Evolutionary conservation across 2,329 filamentous ascomycete genomes (phyloP), one percentile per base, ranked within the genome.

Genomic region (Colletotrichum cordylinicola): DNA sequence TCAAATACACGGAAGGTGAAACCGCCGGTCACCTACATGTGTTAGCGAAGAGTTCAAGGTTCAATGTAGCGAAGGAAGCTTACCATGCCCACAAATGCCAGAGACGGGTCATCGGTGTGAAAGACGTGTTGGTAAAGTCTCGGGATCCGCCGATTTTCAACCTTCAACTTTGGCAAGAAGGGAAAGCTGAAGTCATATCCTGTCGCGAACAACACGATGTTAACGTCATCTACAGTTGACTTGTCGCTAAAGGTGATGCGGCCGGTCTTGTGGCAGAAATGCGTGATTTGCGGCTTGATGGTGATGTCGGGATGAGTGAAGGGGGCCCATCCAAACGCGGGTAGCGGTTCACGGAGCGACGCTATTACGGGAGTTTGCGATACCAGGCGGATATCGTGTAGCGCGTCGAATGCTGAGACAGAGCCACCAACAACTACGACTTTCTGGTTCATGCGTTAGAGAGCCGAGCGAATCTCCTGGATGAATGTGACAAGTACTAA

Each of bases 1-100:
- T 85, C 83, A 56, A 84, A 85, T 1, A 83, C 80, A 5, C 83
- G 81, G 71, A 86, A 84, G 0, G 83, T 85, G 66, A 85, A 83
- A 1, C 81, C 83, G 8, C 82, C 82, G 8, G 81, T 81, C 6
- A 82, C 79, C 81, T 84, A 55, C 5, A 1, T 24, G 35, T 2
- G 69, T 66, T 31, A 48, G 56, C 4, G 8, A 3, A 18, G 39
- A n/a, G 6, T 43, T n/a, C 4, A n/a, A 10, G 39, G 9, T 6
- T n/a, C n/a, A n/a, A n/a, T n/a, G 18, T 6, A 43, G 8, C 9
- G 9, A 43, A 43, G 18, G 18, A 43, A 43, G 18, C 18, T n/a
- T 43, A 43, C 39, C 39, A 48, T 48, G 39, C 39, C 39, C 1
- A 48, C 18, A n/a, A 48, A n/a, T 48, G 18, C 39, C 9, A 48